Base-by-base conservation (phyloP, 176 grass and related monocot genomes). In the Thinopyrum elongatum region DNA sequence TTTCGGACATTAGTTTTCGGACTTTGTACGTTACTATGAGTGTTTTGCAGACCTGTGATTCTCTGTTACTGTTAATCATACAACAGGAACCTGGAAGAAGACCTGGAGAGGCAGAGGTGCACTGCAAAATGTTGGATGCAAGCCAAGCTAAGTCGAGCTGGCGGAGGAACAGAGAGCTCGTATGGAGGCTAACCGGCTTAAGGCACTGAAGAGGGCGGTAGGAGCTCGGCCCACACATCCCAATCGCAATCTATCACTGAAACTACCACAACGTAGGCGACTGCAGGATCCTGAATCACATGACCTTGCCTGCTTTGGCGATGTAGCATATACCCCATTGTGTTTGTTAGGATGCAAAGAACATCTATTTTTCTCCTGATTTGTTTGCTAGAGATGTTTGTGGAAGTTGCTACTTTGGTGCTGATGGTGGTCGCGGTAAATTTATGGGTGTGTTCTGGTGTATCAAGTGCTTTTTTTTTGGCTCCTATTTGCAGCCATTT, bases 161-260 rank as follows among this genome's bases (percentile, higher is more conserved):
- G 90, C 87, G 0, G 93, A 93, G 51, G 91, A 95, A 79, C 91
- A 93, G 49, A 93, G 17, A 77, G 87, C 87, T 0, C 79, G 89
- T 28, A 90, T 93, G 87, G 93, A 87, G 89, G 91, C 91, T 27
- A 93, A 95, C 77, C 77, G 87, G 19, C 34, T 93, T 51, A 98
- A 85, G 85, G 93, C 87, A 4, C 63, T 90, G 68, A 87, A 98
- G 76, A 89, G 83, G 91, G 85, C 90, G 42, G 42, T 46, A 46
- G 42, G 1, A 46, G 42, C 25, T 81, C 73, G 76, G 80, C 83
- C 84, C 80, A 74, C 22, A 8, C 88, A 38, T 76, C 83, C 15
- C 90, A 82, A 82, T n/a, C 75, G 39, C 39, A 42, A 42, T 42
- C 39, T 42, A 42, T 3, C 10, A 1, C 8, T 2, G 36, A 42